Conservation (phyloP, 2,329 filamentous ascomycete species). For the Fusarium sp. region DNA sequence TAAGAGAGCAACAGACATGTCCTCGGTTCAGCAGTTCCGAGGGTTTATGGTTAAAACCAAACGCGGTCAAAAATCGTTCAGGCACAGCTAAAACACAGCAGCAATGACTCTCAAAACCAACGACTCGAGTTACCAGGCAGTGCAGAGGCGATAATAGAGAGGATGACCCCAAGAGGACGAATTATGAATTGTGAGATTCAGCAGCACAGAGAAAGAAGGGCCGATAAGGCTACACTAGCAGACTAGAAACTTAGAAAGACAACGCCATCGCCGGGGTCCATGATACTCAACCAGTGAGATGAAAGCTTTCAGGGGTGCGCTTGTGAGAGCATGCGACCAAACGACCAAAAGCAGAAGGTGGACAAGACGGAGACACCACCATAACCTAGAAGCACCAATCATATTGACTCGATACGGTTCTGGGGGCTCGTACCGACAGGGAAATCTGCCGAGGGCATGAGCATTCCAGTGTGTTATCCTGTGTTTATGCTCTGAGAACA, state of each 20-base stretch:
- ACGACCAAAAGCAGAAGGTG: constrained; percentile 50
- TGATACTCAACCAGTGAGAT: constrained; percentile 41
- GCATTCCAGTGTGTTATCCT: constrained; percentile 30
- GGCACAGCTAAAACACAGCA: constrained; percentile 11
- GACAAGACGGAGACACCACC: constrained; percentile 45
- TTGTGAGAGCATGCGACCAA: constrained; percentile 48
- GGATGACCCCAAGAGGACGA: constrained; percentile 2
- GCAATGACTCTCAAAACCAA: not conserved
- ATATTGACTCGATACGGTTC: constrained; percentile 41
- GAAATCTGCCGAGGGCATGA: constrained; percentile 40
- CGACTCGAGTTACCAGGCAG: not conserved
- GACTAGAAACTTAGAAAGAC: constrained; percentile 18
- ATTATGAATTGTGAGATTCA: constrained; percentile 26
- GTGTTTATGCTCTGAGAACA: not conserved
- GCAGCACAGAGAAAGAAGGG: constrained; percentile 35
- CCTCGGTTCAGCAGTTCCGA: constrained; percentile 20
- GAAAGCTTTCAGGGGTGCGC: constrained; percentile 38
- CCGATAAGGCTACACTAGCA: constrained; percentile 35
- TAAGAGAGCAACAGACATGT: constrained; percentile 33
- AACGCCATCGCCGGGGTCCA: constrained; percentile 35
- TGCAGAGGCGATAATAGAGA: constrained; percentile 20
- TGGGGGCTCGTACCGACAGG: constrained; percentile 33
- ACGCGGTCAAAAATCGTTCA: constrained; percentile 1
- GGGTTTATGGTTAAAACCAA: constrained; percentile 14
- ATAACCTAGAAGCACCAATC: constrained; percentile 46